Base-by-base conservation (phyloP, 169 alveolate genomes). In the Plasmodium blacklocki region DNA sequence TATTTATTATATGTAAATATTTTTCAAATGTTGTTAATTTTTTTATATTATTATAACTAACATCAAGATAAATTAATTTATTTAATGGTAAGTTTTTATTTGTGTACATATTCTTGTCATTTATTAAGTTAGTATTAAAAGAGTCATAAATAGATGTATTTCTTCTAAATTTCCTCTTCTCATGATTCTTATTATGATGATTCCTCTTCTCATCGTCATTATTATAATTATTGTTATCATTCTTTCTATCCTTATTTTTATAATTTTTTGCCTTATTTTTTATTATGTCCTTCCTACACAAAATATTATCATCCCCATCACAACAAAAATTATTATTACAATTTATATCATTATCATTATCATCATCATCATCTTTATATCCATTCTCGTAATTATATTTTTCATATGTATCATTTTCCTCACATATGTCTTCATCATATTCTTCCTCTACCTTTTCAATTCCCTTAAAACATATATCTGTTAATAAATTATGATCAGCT, bases 11-110 rank as follows among this genome's bases (percentile, higher is more conserved):
- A 15, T 76, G 89, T 2, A 76, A 32, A 21, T 76, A 76, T 43
- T 58, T 76, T 29, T 76, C 89, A 64, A 76, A 76, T n/a, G 89
- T 76, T 2, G 67, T 66, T 4, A 76, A 43, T n/a, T 66, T 76
- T 6, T 76, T 76, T 1, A 76, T 76, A 18, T 62, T 76, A 45
- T 76, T 76, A 50, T 47, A 76, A 15, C 89, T 76, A n/a, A 76
- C 89, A 64, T 76, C 89, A 23, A 76, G 52, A 19, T 64, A 76
- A 47, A 18, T 32, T 64, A 76, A 26, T 15, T 43, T 76, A 56
- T 66, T 76, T 6, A 76, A 58, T 7, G 89, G 89, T 0, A 76
- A 49, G 19, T 76, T 56, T 15, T 21, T 64, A 29, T 76, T 76
- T 18, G 89, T 76, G 29, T 76, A 76, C n/a, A 50, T 45, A 15